Base-by-base conservation (phyloP, 2,329 filamentous ascomycete genomes). In the Nothophaeocryptopus gaeumannii region DNA sequence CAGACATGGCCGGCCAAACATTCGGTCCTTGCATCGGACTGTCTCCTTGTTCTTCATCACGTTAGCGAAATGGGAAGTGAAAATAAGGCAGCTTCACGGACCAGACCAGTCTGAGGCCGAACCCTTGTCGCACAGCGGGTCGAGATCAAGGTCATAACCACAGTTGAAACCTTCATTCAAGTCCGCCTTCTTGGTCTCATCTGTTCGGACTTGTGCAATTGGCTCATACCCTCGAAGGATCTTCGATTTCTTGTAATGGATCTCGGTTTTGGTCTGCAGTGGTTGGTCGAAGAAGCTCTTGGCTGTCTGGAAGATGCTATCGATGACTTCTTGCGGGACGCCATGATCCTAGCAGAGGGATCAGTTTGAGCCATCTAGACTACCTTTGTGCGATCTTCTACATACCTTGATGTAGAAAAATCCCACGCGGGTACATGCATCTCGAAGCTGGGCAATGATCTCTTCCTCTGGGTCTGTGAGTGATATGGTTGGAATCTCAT, bases 151-250 rank as follows among this genome's bases (percentile, higher is more conserved):
- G 39, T 61, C 55, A 33, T 60, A 60, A 11, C 55, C 59, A 26
- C 57, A 61, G 35, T 60, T 61, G 53, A 61, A 61, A 5, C 55
- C 58, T 40, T 62, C 59, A 20, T 56, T 60, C 35, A 88, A 77
- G n/a, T 81, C 81, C 12, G 67, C 63, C 9, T 66, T 68, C 61
- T 85, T 79, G 10, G 67, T 71, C 26, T 82, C 68, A 43, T 77
- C 75, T 13, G 78, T 82, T 9, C 83, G 80, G 69, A 89, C 90
- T 68, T 90, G 86, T 39, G 84, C 87, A 86, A 91, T 61, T 74
- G 75, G 42, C 89, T 72, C 35, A 72, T 72, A 63, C 84, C 76
- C 71, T 89, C 92, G 56, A 81, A 75, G 8, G 74, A 74, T 47
- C 73, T 66, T 5, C 80, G 85, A 81, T n/a, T 72, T 70, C 69